Evolutionary conservation across 768 basidiomycete genomes (phyloP).

Genomic region (Podaxis carcinomalis): DNA sequence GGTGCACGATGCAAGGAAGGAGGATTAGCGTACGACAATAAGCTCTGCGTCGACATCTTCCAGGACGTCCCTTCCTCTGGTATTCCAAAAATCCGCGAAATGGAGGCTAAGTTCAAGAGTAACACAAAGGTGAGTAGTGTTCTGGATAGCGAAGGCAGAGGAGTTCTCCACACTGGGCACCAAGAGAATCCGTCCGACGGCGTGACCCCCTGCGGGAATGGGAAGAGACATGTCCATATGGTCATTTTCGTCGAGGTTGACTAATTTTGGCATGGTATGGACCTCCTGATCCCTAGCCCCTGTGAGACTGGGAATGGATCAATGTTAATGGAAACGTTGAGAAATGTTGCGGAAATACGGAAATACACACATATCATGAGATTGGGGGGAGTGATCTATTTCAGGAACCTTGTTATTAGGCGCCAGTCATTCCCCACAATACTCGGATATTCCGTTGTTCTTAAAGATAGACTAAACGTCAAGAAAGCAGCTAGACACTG

Average conservation of each 20-base stretch:
- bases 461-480: not conserved
- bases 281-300: too few species aligned
- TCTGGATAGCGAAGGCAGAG: not conserved
- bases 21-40: conserved; percentile 45
- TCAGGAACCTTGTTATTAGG: too few species aligned
- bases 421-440: too few species aligned
- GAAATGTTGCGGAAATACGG: too few species aligned
- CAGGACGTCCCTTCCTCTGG: not conserved
- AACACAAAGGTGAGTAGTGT: not conserved
- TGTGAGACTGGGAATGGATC: not conserved
- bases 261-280: not conserved
- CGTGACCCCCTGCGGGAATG: not conserved
- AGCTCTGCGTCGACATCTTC: conserved; percentile 50
- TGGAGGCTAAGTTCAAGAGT: not conserved
- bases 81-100: not conserved
- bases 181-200: not conserved
- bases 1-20: conserved; percentile 33
- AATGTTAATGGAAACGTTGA: too few species aligned
- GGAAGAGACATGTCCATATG: conserved; percentile 2
- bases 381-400: too few species aligned
- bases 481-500: not conserved
- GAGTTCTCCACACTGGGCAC: not conserved
- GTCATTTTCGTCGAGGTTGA: not conserved
- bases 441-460: too few species aligned
- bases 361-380: too few species aligned